Percentiles rank a stretch among this genome's conserved stretches.
These are phyloP conservation scores for Vitis cinerea DNA, from an alignment of 164 flowering plant species.

Conservation along the genomic window DNA sequence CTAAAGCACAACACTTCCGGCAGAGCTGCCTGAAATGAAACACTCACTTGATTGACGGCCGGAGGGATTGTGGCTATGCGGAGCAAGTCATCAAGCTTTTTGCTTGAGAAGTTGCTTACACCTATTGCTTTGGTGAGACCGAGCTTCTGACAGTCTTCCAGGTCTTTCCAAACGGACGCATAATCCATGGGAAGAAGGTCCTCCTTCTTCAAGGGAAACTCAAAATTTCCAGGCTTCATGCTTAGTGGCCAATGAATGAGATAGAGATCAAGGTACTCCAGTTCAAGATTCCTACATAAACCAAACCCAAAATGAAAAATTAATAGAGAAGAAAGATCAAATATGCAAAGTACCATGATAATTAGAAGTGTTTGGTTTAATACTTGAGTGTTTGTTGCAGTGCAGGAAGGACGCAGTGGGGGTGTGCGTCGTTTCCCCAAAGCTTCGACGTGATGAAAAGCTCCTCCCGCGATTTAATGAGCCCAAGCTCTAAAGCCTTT, in stretches of 20 bases:
- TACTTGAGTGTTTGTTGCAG: too few species aligned
- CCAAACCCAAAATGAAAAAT: background rate
- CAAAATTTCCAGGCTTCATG: background rate
- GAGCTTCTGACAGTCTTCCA: constrained; percentile 1
- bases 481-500: too few species aligned
- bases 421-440: too few species aligned
- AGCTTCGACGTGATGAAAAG: too few species aligned
- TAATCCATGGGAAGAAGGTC: background rate
- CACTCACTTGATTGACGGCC: background rate
- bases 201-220: background rate
- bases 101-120: background rate
- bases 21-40: background rate
- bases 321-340: background rate
- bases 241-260: background rate
- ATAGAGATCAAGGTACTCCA: background rate
- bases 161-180: background rate
- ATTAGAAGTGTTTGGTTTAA: background rate
- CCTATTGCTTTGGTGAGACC: background rate
- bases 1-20: too few species aligned
- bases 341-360: background rate
- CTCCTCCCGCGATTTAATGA: too few species aligned
- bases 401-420: too few species aligned
- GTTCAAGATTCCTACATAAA: background rate
- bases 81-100: background rate
- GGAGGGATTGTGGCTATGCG: background rate